These are phyloP conservation scores for Russula compacta DNA, from an alignment of 768 basidiomycete species.

Conservation along the genomic window DNA sequence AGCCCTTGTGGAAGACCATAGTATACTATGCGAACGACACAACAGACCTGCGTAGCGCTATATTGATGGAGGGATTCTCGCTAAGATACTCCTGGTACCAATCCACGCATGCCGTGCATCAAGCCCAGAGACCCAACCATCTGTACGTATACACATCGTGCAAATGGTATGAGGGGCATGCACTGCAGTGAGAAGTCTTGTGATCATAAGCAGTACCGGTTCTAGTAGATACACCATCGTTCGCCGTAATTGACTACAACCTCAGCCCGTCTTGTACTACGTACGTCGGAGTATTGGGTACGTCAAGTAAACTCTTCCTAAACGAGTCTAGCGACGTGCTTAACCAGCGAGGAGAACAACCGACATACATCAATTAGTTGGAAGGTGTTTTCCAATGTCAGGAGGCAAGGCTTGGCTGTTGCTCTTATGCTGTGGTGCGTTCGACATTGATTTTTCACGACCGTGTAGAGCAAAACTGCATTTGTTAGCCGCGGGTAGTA, in stretches of 20 bases:
- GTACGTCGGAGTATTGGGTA: conserved; percentile 41
- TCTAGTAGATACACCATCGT: conserved; percentile 23
- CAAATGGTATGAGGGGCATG: neutral
- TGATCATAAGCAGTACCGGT: conserved; percentile 37
- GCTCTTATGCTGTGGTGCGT: neutral
- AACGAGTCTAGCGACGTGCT: neutral
- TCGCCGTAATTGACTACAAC: conserved; percentile 32
- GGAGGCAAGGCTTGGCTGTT: conserved; percentile 23
- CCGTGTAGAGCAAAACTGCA: conserved; percentile 36
- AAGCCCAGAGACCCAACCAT: conserved; percentile 18
- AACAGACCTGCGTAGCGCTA: conserved; percentile 12
- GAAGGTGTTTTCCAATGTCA: too few species aligned
- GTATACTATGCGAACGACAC: conserved; percentile 4
- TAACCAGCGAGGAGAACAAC: conserved; percentile 22
- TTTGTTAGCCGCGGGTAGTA: conserved; percentile 42
- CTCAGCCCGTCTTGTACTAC: conserved; percentile 39
- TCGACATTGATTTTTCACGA: neutral
- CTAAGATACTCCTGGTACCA: conserved; percentile 26
- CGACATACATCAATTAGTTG: conserved; percentile 31
- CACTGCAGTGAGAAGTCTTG: neutral
- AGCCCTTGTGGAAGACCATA: conserved; percentile 1
- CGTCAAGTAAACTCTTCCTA: conserved; percentile 23
- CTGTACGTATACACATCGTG: neutral
- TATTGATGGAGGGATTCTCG: conserved; percentile 11
- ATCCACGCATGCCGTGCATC: conserved; percentile 33